Base-by-base conservation (phyloP, 1,139 yeast genomes). In the Maudiozyma humilis region DNA sequence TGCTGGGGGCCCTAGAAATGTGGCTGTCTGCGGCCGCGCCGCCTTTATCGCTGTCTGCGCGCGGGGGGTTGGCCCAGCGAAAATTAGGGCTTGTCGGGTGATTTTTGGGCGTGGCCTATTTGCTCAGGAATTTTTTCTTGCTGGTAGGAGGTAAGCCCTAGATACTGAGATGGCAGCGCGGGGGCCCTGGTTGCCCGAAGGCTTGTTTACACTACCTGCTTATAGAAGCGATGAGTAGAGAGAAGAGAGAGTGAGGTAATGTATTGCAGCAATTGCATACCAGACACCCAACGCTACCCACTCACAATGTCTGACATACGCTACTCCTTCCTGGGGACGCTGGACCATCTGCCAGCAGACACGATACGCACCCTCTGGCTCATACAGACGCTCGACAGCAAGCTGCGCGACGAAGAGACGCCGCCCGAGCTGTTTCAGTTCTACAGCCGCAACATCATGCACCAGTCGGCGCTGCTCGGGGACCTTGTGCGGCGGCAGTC, bases 291-390 rank as follows among this genome's bases (percentile, higher is more conserved):
- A 6, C 27, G 6, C 8, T 23, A 23, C 18, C 31, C n/a, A 5
- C 7, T 5, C 12, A 10, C 16, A 8, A 40, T 40, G 32, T 32
- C 31, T 17, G 63, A 60, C 44, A 52, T 58, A 25, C 53, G 64
- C 23, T 56, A 58, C 48, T 51, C 52, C 35, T 59, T 59, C 42
- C 50, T 61, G 4, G 49, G 52, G 23, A 54, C 64, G 1, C 56
- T 73, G 47, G 78, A 73, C 50, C 78, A 73, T 50, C 54, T 73
- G 17, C 77, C 77, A 0, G 69, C 76, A 44, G 77, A 73, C 44
- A 55, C 73, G 14, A 68, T 71, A 5, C 56, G 77, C 32, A 67
- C 72, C 27, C 52, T 73, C 32, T 73, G 78, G 77, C 51, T 70
- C 6, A 60, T 71, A 3, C 77, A 72, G 49, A 61, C 67, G 4